Conservation (phyloP, 1,284 basidiomycete species). For the Naganishia albida region DNA sequence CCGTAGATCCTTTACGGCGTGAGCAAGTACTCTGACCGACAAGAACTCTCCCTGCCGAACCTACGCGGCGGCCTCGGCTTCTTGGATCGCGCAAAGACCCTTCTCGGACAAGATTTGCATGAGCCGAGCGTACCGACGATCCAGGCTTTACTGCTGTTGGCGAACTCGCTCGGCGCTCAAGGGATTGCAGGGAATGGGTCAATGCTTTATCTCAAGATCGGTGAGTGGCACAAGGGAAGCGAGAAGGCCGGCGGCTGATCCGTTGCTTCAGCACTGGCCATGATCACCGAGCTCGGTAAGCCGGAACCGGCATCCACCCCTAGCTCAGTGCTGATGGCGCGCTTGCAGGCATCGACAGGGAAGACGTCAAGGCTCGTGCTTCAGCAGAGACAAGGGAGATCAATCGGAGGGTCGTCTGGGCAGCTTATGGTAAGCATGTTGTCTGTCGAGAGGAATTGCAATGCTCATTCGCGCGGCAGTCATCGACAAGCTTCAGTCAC, state of each 20-base stretch:
- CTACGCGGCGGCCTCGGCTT: conserved; percentile 41
- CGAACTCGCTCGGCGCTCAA: conserved; percentile 43
- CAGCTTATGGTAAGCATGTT: conserved; percentile 38
- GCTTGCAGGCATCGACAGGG: conserved; percentile 39
- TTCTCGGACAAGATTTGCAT: conserved; percentile 43
- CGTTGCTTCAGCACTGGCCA: conserved; percentile 37
- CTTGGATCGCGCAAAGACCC: conserved; percentile 40
- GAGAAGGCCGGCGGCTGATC: neutral
- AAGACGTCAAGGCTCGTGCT: conserved; percentile 34
- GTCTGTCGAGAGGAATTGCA: too few species aligned
- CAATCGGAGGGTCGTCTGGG: conserved; percentile 42
- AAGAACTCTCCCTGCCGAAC: conserved; percentile 39
- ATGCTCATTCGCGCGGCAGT: conserved; percentile 28
- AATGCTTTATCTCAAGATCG: conserved; percentile 43
- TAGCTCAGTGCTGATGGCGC: neutral
- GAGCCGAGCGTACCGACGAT: conserved; percentile 44
- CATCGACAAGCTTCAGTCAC: conserved; percentile 46
- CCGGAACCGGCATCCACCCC: conserved; percentile 8
- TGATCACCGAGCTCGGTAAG: conserved; percentile 45
- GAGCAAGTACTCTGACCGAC: conserved; percentile 43
- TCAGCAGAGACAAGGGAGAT: conserved; percentile 42
- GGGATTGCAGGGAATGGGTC: conserved; percentile 39
- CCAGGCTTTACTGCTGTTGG: conserved; percentile 44
- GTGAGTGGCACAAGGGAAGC: conserved; percentile 1
- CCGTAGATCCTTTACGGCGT: conserved; percentile 43